Conservation (phyloP, 2,329 filamentous ascomycete species). For the Ascochyta fabae region DNA sequence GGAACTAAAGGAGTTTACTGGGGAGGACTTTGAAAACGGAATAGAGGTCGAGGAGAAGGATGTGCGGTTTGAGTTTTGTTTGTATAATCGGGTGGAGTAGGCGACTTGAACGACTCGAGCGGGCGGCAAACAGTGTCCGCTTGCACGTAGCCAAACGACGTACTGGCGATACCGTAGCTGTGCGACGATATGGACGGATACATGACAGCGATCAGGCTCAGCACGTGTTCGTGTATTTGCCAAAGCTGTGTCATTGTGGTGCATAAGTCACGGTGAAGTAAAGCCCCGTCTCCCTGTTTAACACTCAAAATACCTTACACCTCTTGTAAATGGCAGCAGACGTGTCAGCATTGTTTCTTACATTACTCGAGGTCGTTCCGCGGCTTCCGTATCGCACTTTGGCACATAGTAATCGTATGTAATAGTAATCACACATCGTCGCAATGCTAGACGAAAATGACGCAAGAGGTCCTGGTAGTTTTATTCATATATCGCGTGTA, state of each 20-base stretch:
- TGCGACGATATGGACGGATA: no score
- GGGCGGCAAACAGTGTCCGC: neutral
- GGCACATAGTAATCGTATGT: neutral
- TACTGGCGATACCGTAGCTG: neutral
- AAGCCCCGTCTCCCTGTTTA: no score
- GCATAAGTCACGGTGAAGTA: no score
- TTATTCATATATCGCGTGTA: neutral
- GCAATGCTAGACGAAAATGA: neutral
- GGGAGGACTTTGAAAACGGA: slow-evolving; percentile 65
- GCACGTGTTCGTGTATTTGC: no score
- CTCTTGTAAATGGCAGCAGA: no score
- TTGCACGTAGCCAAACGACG: neutral
- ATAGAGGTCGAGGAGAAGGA: slow-evolving; percentile 68
- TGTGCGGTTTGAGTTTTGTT: slow-evolving; percentile 72
- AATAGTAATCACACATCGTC: neutral
- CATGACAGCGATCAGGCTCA: no score
- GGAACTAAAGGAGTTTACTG: slow-evolving; percentile 68
- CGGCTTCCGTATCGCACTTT: neutral
- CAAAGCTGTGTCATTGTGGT: no score
- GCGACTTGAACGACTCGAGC: neutral
- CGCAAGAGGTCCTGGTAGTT: neutral
- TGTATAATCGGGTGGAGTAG: slow-evolving; percentile 57
- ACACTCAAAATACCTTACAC: no score
- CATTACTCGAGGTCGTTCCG: neutral
- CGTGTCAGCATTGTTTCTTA: no score